Conservation (phyloP, 306 rosid genomes). For the Trifolium pratense region DNA sequence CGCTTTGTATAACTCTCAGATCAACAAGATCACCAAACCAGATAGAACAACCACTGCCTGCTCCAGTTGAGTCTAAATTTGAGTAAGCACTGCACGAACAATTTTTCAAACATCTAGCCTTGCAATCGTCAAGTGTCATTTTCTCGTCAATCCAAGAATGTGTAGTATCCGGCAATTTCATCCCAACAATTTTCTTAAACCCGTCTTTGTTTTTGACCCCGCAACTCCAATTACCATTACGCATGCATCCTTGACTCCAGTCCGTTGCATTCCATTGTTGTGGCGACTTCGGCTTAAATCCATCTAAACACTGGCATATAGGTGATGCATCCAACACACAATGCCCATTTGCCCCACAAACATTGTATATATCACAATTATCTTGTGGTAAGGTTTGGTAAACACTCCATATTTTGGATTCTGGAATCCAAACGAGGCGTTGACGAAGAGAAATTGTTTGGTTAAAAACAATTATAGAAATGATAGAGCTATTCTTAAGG, state of each 20-base stretch:
- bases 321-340: slow-evolving; percentile 9
- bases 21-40: slow-evolving; percentile 31
- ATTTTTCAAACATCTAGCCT: slow-evolving; percentile 11
- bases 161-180: slow-evolving; percentile 43
- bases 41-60: neutral
- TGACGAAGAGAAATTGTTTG: slow-evolving; percentile 19
- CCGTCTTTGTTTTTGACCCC: slow-evolving; percentile 22
- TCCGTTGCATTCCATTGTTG: slow-evolving; percentile 21
- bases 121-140: slow-evolving; percentile 27
- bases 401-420: slow-evolving; percentile 15
- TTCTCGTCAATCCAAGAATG: slow-evolving; percentile 6
- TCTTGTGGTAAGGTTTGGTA: slow-evolving; percentile 25
- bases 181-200: neutral
- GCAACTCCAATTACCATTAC: slow-evolving; percentile 35
- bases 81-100: slow-evolving; percentile 33
- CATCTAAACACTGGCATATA: slow-evolving; percentile 38
- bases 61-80: neutral
- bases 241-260: slow-evolving; percentile 40
- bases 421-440: neutral
- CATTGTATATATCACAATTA: slow-evolving; percentile 34
- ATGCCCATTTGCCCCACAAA: slow-evolving; percentile 37
- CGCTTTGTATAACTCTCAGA: neutral
- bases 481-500: slow-evolving; percentile 4
- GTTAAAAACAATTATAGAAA: slow-evolving; percentile 33
- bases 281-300: slow-evolving; percentile 14